Base-by-base conservation (phyloP, 2,329 filamentous ascomycete species). In the Didymella glomerata region DNA sequence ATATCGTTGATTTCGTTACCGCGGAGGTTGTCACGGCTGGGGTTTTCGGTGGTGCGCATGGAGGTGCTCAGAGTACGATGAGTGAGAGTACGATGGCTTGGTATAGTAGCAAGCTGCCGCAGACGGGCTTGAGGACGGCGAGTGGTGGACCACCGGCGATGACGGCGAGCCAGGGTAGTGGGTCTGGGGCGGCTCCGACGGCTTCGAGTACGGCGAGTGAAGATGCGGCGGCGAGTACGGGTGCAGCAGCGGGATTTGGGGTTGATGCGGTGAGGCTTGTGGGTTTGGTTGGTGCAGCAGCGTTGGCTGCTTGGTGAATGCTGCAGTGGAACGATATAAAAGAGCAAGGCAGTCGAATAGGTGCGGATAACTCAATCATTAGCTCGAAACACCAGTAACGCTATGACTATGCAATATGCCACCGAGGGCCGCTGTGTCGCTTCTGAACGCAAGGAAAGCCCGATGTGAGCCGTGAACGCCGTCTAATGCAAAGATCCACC, bases 1-100 rank as follows among this genome's bases (percentile, higher is more conserved):
- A 57, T 38, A 16, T 57, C 3, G n/a, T 57, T 3, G 42, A 44
- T n/a, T 57, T 47, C n/a, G 54, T 48, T 8, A 57, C 54, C 5
- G 54, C 48, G 0, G 44, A 52, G 42, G 18, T 57, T 6, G 48
- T 57, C 8, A 48, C 34, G 1, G 28, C 34, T 28, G 54, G 48
- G 5, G 25, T 27, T 3, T 57, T 57, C 41, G 48, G 20, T 1
- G 25, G 42, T 18, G 52, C 14, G 13, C 48, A 50, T 8, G 24
- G 16, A 4, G 32, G 42, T 25, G 34, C 27, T 20, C 13, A 14
- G 27, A 47, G 32, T 36, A 36, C 25, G 3, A 20, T 40, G 36
- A n/a, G n/a, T n/a, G n/a, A 14, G 27, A 47, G 32, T 36, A 36
- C 25, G 3, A 20, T 40, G 36, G 16, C 16, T 18, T 20, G 36